Evolutionary conservation across 2,329 filamentous ascomycete species (phyloP).

Genomic region (Epichloe amarillans): DNA sequence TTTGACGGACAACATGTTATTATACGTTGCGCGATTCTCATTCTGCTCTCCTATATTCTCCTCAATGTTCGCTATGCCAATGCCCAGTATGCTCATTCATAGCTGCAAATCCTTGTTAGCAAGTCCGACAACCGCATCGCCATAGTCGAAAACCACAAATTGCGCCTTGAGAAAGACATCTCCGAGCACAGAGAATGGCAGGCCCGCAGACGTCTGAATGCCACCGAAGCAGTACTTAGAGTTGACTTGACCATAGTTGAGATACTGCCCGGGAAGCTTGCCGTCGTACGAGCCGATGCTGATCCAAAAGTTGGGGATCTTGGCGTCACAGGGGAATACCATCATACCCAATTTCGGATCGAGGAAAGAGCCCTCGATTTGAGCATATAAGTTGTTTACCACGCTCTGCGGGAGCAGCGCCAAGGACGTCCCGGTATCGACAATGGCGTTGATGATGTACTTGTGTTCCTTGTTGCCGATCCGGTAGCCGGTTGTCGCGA

Average conservation of each 20-base stretch:
- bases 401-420: constrained; percentile 42
- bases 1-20: too few species aligned
- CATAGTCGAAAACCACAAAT: constrained; percentile 28
- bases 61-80: too few species aligned
- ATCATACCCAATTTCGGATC: constrained; percentile 37
- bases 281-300: constrained; percentile 22
- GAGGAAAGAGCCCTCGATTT: constrained; percentile 37
- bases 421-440: constrained; percentile 60
- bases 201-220: constrained; percentile 22
- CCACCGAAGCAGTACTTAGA: constrained; percentile 21
- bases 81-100: not conserved
- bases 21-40: too few species aligned
- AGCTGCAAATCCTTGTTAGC: constrained; percentile 21
- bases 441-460: constrained; percentile 34
- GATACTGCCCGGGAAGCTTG: constrained; percentile 22
- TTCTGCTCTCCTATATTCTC: too few species aligned
- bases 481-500: constrained; percentile 41
- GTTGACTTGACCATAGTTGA: constrained; percentile 22
- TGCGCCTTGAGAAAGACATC: constrained; percentile 31
- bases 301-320: constrained; percentile 30
- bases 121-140: constrained; percentile 20
- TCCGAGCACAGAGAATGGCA: constrained; percentile 26
- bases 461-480: constrained; percentile 24
- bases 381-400: constrained; percentile 44
- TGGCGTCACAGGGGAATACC: constrained; percentile 40